phyloP scores from a whole-genome alignment of 257 asterid species.

The Solanum dulcamara region DNA sequence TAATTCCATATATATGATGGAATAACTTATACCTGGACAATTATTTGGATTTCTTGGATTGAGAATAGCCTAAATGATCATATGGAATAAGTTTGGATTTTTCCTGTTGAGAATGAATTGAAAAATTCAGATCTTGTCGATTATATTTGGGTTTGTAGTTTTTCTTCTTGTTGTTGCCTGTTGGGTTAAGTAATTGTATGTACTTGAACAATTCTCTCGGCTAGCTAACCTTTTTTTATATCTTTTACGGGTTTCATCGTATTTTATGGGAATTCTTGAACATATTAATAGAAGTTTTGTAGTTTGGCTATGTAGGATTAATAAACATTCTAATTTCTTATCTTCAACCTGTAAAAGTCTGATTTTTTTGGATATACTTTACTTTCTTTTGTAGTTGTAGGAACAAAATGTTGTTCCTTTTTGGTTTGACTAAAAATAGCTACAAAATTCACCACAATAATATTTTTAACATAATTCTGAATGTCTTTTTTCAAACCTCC shows the following conservation, averaged over 20 bases:
- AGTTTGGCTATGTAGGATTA: background rate
- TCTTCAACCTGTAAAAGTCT: background rate
- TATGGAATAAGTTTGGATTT: background rate
- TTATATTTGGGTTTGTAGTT: background rate
- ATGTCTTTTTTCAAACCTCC: background rate
- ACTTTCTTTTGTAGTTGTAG: background rate
- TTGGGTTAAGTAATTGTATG: background rate
- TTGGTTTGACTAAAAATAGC: background rate
- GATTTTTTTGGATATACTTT: background rate
- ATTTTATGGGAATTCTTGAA: background rate
- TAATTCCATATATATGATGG: too few relatives aligned
- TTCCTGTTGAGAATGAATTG: background rate
- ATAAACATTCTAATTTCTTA: background rate
- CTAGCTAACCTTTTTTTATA: background rate
- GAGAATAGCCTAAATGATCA: too few relatives aligned
- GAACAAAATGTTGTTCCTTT: background rate
- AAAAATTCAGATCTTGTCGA: background rate
- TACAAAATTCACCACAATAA: background rate
- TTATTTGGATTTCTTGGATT: too few relatives aligned
- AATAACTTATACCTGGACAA: too few relatives aligned
- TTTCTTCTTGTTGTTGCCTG: background rate
- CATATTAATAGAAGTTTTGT: background rate
- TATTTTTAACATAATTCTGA: background rate
- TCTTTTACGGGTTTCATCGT: background rate
- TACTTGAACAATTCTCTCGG: too few relatives aligned